Evolutionary conservation across 1,139 yeast genomes (phyloP).

Genomic region (Debaryomycetaceae sp.): DNA sequence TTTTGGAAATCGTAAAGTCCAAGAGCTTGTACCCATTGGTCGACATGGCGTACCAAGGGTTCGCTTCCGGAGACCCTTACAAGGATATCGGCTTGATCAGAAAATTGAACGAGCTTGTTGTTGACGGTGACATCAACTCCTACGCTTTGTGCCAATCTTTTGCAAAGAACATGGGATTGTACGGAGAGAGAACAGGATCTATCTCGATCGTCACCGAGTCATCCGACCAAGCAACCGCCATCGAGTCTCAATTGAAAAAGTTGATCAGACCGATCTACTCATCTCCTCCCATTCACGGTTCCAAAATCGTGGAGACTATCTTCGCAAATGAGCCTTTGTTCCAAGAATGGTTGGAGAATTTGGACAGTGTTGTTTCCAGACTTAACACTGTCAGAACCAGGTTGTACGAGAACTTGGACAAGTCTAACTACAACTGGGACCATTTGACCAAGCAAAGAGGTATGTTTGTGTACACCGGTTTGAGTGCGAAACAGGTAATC

Average conservation of each 20-base stretch:
- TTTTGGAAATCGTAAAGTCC: slow-evolving; percentile 52
- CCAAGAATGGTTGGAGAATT: slow-evolving; percentile 75
- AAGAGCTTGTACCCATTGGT: slow-evolving; percentile 78
- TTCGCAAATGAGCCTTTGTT: slow-evolving; percentile 60
- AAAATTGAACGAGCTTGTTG: slow-evolving; percentile 48
- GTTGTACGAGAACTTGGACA: slow-evolving; percentile 55
- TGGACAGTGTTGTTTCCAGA: slow-evolving; percentile 72
- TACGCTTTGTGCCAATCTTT: slow-evolving; percentile 82
- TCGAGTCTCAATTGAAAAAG: slow-evolving; percentile 76
- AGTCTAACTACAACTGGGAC: slow-evolving; percentile 69
- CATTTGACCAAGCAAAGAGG: slow-evolving; percentile 89
- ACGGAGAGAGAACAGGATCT: slow-evolving; percentile 96
- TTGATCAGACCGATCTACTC: slow-evolving; percentile 86
- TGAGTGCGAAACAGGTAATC: slow-evolving; percentile 65
- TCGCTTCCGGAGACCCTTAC: slow-evolving; percentile 72
- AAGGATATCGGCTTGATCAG: slow-evolving; percentile 49
- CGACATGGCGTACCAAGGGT: slow-evolving; percentile 97
- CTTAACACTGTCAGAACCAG: slow-evolving; percentile 71
- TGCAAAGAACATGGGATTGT: slow-evolving; percentile 95
- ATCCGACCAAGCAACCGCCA: slow-evolving; percentile 40
- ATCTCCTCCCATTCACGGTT: slow-evolving; percentile 93
- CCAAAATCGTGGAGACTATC: slow-evolving; percentile 78
- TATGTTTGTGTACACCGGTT: slow-evolving; percentile 93
- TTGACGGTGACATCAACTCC: slow-evolving; percentile 45
- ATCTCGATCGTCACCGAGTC: slow-evolving; percentile 57